Base-by-base conservation (phyloP, 164 flowering plant species). In the Stephania cephalantha region DNA sequence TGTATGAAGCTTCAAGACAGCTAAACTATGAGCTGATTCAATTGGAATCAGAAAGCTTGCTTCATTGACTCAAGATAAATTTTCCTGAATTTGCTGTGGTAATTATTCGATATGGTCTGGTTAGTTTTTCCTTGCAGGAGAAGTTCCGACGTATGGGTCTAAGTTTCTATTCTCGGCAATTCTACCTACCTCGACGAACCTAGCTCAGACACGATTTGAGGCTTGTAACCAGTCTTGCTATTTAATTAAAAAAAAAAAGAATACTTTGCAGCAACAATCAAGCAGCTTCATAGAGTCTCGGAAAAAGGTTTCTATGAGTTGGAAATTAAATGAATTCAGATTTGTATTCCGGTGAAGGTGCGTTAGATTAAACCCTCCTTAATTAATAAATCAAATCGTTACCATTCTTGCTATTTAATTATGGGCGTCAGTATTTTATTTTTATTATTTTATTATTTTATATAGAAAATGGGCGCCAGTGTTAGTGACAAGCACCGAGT, bases 1-100 rank as follows among this genome's bases (percentile, higher is more conserved):
- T 93, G 53, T 95, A 91, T 79, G 98, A 93, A 83, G 97, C 99
- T 74, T 85, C 90, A 6, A 89, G 99, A 82, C 99, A 95, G 83
- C 89, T 95, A 44, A 84, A 90, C 79, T 95, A 90, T 77, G 93
- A 91, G 82, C 98, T 90, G 76, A 87, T 91, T 79, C 89, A 87
- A 64, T 18, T 48, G 69, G 69, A 89, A 44, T 73, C 91, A 0
- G 87, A n/a, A 85, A 65, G 67, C 81, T 53, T 82, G 80, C 87
- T 72, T 78, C 87, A 73, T 63, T 87, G 17, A 79, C 88, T 44
- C 97, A 92, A 81, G 97, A 94, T 77, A 85, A 88, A 74, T 94
- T 89, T 87, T 89, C 88, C 69, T 94, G 82, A 85, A 77, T 48
- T 25, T 20, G 25, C 30, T 3, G 48, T 48, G 15, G 2, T 29